Evolutionary conservation across 768 basidiomycete species (phyloP).

Genomic region (Favolaschia claudopus): DNA sequence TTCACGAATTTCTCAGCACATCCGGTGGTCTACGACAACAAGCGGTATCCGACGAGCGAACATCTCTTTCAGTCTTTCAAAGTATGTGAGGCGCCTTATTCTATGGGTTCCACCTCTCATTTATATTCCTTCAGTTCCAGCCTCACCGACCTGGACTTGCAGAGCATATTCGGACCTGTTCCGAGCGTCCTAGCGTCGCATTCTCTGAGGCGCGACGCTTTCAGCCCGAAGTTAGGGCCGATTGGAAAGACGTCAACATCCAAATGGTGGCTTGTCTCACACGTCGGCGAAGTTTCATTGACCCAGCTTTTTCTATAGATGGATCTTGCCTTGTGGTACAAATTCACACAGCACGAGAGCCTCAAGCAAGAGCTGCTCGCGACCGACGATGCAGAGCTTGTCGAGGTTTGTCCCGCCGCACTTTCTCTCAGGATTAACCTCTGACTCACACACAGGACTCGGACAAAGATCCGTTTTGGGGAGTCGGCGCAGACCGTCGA

Average conservation of each 20-base stretch:
- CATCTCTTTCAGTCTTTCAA: slow-evolving; percentile 83
- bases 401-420: slow-evolving; percentile 59
- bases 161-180: slow-evolving; percentile 72
- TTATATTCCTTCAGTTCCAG: slow-evolving; percentile 55
- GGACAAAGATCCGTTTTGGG: slow-evolving; percentile 83
- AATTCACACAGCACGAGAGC: slow-evolving; percentile 74
- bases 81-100: slow-evolving; percentile 40
- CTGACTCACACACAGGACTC: slow-evolving; percentile 57
- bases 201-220: slow-evolving; percentile 74
- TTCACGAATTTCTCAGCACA: slow-evolving; percentile 81
- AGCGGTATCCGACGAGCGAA: slow-evolving; percentile 77
- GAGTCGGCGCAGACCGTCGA: slow-evolving; percentile 68
- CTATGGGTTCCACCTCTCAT: neutral
- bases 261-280: slow-evolving; percentile 52
- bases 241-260: slow-evolving; percentile 78
- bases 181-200: slow-evolving; percentile 66
- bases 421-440: neutral
- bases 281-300: neutral
- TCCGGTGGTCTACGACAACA: slow-evolving; percentile 65
- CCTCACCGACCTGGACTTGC: slow-evolving; percentile 66
- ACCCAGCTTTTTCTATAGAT: too few species aligned
- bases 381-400: slow-evolving; percentile 70
- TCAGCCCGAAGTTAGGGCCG: slow-evolving; percentile 64
- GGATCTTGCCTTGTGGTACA: slow-evolving; percentile 69
- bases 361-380: slow-evolving; percentile 65